These are phyloP conservation scores for Golovinomyces cichoracearum DNA, from an alignment of 2,329 filamentous ascomycete genomes.

Conservation along the genomic window DNA sequence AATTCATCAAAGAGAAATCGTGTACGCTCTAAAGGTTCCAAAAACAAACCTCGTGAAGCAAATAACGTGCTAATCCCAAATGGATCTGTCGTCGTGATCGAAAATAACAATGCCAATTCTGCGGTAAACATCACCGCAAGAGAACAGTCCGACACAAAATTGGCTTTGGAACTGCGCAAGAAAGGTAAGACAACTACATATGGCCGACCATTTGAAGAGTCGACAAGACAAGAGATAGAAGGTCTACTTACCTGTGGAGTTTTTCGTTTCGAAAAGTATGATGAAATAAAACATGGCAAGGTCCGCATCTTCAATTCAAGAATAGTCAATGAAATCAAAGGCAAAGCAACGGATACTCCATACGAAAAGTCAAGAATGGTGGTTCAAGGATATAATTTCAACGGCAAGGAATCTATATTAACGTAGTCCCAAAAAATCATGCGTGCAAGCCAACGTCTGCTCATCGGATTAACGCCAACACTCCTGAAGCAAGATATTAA, in stretches of 20 bases:
- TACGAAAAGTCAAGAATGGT: conserved; percentile 1
- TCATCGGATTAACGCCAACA: neutral
- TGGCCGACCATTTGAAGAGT: neutral
- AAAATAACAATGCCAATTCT: neutral
- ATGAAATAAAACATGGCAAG: neutral
- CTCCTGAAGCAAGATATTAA: neutral
- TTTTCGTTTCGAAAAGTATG: neutral
- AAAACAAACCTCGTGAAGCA: neutral
- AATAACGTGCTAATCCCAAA: neutral
- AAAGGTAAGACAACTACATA: neutral
- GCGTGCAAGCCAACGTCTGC: conserved; percentile 1
- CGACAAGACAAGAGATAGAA: neutral
- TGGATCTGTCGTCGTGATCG: neutral
- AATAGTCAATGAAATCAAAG: neutral
- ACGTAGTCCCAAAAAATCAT: conserved; percentile 3
- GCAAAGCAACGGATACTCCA: neutral
- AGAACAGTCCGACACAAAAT: neutral
- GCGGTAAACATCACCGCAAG: neutral
- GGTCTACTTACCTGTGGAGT: neutral
- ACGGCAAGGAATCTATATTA: conserved; percentile 3
- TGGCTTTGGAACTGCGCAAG: neutral
- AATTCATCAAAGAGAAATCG: neutral
- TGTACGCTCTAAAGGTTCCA: neutral
- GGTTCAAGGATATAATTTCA: neutral
- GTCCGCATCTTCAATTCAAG: neutral